Percentiles rank a stretch among this genome's conserved stretches.
Evolutionary conservation across 805 yeast species (phyloP).

Genomic region (Kazachstania martiniae): DNA sequence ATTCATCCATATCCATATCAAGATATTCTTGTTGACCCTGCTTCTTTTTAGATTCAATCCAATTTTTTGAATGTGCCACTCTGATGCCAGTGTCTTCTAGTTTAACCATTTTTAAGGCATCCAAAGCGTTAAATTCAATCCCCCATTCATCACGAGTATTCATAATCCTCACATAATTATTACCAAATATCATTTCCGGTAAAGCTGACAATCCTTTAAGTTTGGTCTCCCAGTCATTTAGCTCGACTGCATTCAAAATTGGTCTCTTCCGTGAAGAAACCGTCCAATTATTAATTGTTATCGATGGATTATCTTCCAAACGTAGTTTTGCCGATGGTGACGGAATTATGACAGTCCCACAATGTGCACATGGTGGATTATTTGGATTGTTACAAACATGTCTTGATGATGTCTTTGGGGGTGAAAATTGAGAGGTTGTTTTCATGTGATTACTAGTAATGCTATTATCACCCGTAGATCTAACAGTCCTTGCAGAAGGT

Average conservation of each 20-base stretch:
- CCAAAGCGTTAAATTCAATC: constrained; percentile 64
- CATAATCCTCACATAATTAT: constrained; percentile 50
- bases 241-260: constrained; percentile 60
- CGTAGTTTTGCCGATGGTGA: constrained; percentile 61
- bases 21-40: constrained; percentile 17
- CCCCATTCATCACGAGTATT: constrained; percentile 32
- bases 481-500: background rate
- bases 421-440: background rate
- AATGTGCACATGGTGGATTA: constrained; percentile 44
- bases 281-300: constrained; percentile 61
- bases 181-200: constrained; percentile 97
- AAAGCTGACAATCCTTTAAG: constrained; percentile 58
- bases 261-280: constrained; percentile 65
- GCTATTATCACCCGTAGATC: background rate
- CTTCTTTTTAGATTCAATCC: constrained; percentile 43
- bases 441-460: background rate
- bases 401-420: constrained; percentile 3
- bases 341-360: constrained; percentile 71
- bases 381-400: constrained; percentile 25
- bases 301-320: constrained; percentile 55
- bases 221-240: constrained; percentile 51
- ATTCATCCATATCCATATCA: constrained; percentile 24
- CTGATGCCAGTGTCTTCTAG: constrained; percentile 43
- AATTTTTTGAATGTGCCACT: constrained; percentile 80
- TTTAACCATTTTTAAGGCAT: constrained; percentile 49